Percentiles rank a stretch among this genome's conserved stretches.
Evolutionary conservation across 1,284 basidiomycete species (phyloP).

Genomic region (Uromyces viciae-fabae): DNA sequence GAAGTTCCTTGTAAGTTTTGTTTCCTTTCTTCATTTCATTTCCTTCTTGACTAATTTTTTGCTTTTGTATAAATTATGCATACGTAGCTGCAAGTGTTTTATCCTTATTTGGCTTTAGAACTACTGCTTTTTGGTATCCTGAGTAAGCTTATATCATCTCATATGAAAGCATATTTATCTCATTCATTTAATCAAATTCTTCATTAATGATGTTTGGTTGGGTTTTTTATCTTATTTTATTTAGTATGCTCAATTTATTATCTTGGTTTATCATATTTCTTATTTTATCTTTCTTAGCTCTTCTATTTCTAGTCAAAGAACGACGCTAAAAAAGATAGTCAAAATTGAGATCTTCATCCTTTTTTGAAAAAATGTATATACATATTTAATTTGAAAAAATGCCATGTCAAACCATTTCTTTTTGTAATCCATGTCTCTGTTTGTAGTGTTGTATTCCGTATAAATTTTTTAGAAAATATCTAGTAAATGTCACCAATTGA

Average conservation of each 20-base stretch:
- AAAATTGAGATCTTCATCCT: too few species aligned
- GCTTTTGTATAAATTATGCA: too few species aligned
- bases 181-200: not conserved
- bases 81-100: constrained; percentile 62
- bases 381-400: too few species aligned
- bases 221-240: not conserved
- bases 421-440: not conserved
- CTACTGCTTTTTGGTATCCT: constrained; percentile 29
- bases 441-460: too few species aligned
- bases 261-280: constrained; percentile 4
- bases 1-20: constrained; percentile 61
- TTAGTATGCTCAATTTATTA: constrained; percentile 13
- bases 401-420: too few species aligned
- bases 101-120: constrained; percentile 22
- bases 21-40: constrained; percentile 61
- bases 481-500: too few species aligned
- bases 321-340: constrained; percentile 13
- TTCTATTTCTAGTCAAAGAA: constrained; percentile 33
- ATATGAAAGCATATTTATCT: not conserved
- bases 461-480: too few species aligned
- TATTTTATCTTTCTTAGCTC: constrained; percentile 1
- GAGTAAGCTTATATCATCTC: not conserved
- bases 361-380: too few species aligned
- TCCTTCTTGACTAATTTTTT: constrained; percentile 87
- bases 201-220: not conserved